Base-by-base conservation (phyloP, 2,329 filamentous ascomycete species). In the Trichoderma sp. region DNA sequence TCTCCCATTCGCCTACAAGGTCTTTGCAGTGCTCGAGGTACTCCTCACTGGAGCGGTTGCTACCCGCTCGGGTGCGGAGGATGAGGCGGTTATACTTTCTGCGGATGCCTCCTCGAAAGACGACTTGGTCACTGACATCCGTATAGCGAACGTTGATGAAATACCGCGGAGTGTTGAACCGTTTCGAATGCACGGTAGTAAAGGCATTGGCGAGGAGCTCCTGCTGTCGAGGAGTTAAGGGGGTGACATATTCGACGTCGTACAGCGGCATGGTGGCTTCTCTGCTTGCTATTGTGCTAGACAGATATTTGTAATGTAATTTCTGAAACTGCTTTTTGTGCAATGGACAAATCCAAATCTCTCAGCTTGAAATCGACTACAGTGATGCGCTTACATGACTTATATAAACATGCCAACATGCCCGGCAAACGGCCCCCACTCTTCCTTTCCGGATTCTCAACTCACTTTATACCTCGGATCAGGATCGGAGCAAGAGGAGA, bases 61-160 rank as follows among this genome's bases (percentile, higher is more conserved):
- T 50, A 2, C 72, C 64, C 12, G 64, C 64, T 68, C 72, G 72
- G 6, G 72, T 75, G 33, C 72, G 64, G 33, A 75, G 65, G 35
- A 75, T 53, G 16, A 62, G 27, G 9, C 72, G 72, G 33, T 75
- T 75, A 45, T 75, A 75, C 27, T 35, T 69, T 56, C 72, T 18
- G n/a, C 21, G 64, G 4, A 75, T 24, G 3, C 72, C 72, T 8
- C 72, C 72, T 14, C 72, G 72, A 31, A 75, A 75, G 21, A 75
- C 72, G 6, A 75, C 64, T 33, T 75, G 72, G 8, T 21, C 21
- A n/a, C 35, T 62, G 11, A 45, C 72, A 63, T 75, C 64, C 11
- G 64, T 75, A 38, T 60, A 75, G 12, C 72, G 72, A 24, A 75
- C 64, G 18, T 75, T 75, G 33, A 75, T 53, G n/a, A 75, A 75